Evolutionary conservation across 1,139 yeast species (phyloP).

Genomic region (Suhomyces bolitotheri): DNA sequence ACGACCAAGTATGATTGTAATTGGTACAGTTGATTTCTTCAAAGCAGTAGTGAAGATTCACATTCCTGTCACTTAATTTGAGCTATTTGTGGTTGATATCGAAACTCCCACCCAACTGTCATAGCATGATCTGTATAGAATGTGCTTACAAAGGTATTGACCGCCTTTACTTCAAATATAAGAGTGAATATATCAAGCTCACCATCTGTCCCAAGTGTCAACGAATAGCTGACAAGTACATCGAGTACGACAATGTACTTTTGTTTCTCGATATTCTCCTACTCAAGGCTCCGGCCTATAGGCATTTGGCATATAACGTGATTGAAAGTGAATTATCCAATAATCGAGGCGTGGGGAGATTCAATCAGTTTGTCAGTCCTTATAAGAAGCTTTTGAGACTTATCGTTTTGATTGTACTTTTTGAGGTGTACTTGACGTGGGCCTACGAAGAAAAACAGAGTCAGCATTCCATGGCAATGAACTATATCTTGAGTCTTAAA

Average conservation of each 20-base stretch:
- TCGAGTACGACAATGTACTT: constrained; percentile 84
- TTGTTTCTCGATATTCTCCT: constrained; percentile 80
- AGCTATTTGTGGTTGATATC: too few relatives aligned
- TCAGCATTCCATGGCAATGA: constrained; percentile 26
- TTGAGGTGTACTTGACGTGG: constrained; percentile 91
- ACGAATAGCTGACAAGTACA: constrained; percentile 81
- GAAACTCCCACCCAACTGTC: background rate
- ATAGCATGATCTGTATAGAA: constrained; percentile 81
- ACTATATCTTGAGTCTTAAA: constrained; percentile 42
- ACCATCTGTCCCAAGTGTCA: constrained; percentile 77
- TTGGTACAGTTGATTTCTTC: too few relatives aligned
- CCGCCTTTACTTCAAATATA: constrained; percentile 68
- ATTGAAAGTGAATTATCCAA: constrained; percentile 37
- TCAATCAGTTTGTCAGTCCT: constrained; percentile 8
- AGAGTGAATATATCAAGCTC: constrained; percentile 76
- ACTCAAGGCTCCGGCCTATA: constrained; percentile 84
- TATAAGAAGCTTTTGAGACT: constrained; percentile 46
- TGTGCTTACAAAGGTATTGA: constrained; percentile 64
- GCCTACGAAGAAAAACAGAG: constrained; percentile 75
- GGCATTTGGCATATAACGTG: constrained; percentile 81
- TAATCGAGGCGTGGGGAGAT: background rate
- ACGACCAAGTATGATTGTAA: constrained; percentile 3
- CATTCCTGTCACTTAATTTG: too few relatives aligned
- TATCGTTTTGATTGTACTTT: constrained; percentile 66
- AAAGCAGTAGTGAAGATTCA: too few relatives aligned